These are phyloP conservation scores for Ophiocordyceps sinensis DNA, from an alignment of 2,329 filamentous ascomycete genomes.

Conservation along the genomic window DNA sequence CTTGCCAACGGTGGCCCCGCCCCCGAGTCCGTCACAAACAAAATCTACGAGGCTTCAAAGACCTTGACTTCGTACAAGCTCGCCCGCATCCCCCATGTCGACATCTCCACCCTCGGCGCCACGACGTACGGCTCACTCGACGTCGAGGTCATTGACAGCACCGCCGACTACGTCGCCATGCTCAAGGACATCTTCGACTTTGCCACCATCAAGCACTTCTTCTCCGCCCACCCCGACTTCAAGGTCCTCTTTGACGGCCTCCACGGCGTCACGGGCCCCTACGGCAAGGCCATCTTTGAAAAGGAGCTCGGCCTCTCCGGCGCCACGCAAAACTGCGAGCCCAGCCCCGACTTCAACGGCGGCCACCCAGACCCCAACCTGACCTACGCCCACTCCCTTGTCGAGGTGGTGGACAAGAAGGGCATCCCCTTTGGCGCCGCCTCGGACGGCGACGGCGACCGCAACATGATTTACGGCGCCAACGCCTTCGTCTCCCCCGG, in stretches of 20 bases:
- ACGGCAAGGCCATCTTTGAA: conserved; percentile 89
- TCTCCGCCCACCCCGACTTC: conserved; percentile 76
- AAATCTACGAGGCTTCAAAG: conserved; percentile 90
- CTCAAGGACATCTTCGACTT: conserved; percentile 99
- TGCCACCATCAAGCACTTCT: conserved; percentile 86
- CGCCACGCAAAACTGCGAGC: conserved; percentile 78
- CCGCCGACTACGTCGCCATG: conserved; percentile 82
- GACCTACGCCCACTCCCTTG: conserved; percentile 88
- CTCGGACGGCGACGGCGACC: conserved; percentile 92
- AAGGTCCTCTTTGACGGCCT: conserved; percentile 94
- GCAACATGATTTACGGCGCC: conserved; percentile 99
- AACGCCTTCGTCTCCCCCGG: conserved; percentile 93
- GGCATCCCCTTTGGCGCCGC: conserved; percentile 92
- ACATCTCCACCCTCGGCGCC: conserved; percentile 69
- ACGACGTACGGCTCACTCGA: conserved; percentile 76
- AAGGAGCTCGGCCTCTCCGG: conserved; percentile 73
- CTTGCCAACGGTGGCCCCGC: conserved; percentile 89
- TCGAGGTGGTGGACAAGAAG: conserved; percentile 83
- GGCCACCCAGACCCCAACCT: conserved; percentile 97
- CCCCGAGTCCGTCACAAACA: conserved; percentile 93
- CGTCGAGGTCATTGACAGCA: conserved; percentile 91
- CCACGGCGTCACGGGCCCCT: conserved; percentile 87
- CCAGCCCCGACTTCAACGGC: conserved; percentile 88
- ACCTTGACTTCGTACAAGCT: conserved; percentile 85
- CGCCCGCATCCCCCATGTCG: conserved; percentile 70